A percentile compares a stretch with the other conserved stretches of the same genome.
Evolutionary conservation across 192 early-diverging fungal genomes (phyloP).

Genomic region (Powellomyces hirtus): DNA sequence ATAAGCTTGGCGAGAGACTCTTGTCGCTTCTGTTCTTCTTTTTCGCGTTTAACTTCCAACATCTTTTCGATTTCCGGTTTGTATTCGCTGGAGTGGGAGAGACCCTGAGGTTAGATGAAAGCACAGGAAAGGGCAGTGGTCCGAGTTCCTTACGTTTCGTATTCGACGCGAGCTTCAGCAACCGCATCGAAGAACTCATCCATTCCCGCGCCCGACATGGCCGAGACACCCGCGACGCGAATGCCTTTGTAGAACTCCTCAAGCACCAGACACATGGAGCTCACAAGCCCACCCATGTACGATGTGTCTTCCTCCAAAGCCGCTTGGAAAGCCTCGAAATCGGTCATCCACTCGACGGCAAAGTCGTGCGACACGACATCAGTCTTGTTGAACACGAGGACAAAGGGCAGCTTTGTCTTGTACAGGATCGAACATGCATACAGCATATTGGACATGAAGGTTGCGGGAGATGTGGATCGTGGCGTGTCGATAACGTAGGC

Average conservation of each 20-base stretch:
- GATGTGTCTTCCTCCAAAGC: constrained; percentile 77
- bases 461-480: constrained; percentile 83
- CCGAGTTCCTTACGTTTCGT: constrained; percentile 56
- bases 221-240: constrained; percentile 74
- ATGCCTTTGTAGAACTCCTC: constrained; percentile 88
- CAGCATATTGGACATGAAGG: constrained; percentile 99
- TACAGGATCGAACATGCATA: constrained; percentile 97
- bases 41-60: constrained; percentile 66
- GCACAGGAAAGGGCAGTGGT: neutral
- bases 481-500: constrained; percentile 97
- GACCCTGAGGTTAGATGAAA: neutral
- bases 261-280: constrained; percentile 92
- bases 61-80: constrained; percentile 77
- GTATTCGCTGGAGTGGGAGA: constrained; percentile 59
- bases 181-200: constrained; percentile 83
- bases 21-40: constrained; percentile 63
- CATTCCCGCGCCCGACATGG: constrained; percentile 90
- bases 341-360: constrained; percentile 94
- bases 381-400: constrained; percentile 94
- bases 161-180: constrained; percentile 78
- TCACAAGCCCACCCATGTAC: constrained; percentile 92
- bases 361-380: constrained; percentile 89
- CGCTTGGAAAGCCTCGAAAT: constrained; percentile 91
- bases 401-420: constrained; percentile 94
- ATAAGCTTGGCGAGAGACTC: constrained; percentile 76